Evolutionary conservation across 2,329 filamentous ascomycete species (phyloP).

Genomic region (Lecanoromycetidae sp.): DNA sequence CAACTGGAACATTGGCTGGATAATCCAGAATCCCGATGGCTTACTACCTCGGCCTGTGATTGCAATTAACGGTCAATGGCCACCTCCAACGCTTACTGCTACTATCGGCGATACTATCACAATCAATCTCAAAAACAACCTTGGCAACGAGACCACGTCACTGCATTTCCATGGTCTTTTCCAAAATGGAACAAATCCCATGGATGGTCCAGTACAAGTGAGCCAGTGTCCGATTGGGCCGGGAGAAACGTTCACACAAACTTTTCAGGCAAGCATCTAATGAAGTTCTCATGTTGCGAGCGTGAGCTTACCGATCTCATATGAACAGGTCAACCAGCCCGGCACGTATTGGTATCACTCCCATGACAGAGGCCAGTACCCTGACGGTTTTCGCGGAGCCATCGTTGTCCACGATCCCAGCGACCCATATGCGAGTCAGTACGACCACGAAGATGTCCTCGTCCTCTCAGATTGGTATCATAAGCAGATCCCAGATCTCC

Average conservation of each 20-base stretch:
- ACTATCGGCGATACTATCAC: too few species aligned
- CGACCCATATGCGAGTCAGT: slow-evolving; percentile 44
- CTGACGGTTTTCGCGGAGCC: slow-evolving; percentile 54
- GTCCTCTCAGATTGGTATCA: slow-evolving; percentile 65
- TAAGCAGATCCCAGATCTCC: slow-evolving; percentile 39
- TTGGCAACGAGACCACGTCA: slow-evolving; percentile 20
- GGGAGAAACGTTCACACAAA: slow-evolving; percentile 53
- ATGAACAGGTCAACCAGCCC: slow-evolving; percentile 42
- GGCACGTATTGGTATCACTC: slow-evolving; percentile 74
- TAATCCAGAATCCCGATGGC: too few species aligned
- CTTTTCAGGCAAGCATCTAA: slow-evolving; percentile 46
- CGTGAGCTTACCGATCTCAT: slow-evolving; percentile 8
- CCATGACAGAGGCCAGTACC: slow-evolving; percentile 55
- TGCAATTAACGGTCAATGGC: too few species aligned
- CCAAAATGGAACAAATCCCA: slow-evolving; percentile 52
- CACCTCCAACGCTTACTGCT: too few species aligned
- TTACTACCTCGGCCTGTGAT: too few species aligned
- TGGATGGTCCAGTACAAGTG: slow-evolving; percentile 57
- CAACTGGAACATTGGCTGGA: too few species aligned
- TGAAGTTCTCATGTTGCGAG: neutral
- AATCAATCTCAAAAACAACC: neutral
- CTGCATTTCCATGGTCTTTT: slow-evolving; percentile 57
- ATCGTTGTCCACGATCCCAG: slow-evolving; percentile 53
- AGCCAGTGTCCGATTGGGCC: slow-evolving; percentile 56
- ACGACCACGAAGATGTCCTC: slow-evolving; percentile 51